Percentiles rank a stretch among this genome's conserved stretches.
These are phyloP conservation scores for Amanita muscaria DNA, from an alignment of 768 basidiomycete genomes.

Conservation along the genomic window DNA sequence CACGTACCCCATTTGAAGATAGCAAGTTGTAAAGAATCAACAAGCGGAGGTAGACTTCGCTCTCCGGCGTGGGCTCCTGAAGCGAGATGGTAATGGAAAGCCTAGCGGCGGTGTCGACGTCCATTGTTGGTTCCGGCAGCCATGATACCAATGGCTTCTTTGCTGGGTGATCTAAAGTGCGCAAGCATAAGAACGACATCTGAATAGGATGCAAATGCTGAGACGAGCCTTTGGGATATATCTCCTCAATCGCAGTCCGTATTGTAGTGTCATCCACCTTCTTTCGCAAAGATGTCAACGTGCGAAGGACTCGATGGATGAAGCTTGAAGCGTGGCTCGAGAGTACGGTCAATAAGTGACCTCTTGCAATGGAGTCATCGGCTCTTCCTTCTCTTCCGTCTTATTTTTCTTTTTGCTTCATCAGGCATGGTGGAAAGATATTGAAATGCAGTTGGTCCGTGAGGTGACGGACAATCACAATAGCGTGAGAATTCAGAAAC, in stretches of 20 bases:
- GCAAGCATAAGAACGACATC: conserved; percentile 4
- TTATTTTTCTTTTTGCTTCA: conserved; percentile 55
- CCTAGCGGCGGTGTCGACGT: conserved; percentile 51
- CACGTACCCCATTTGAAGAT: too few species aligned
- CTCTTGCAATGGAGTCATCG: conserved; percentile 60
- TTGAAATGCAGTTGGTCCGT: too few species aligned
- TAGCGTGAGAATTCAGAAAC: too few species aligned
- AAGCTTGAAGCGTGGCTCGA: conserved; percentile 96
- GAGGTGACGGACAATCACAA: too few species aligned
- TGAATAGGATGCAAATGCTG: not conserved
- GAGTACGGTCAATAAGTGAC: conserved; percentile 75
- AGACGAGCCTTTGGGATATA: conserved; percentile 58
- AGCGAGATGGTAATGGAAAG: conserved; percentile 18
- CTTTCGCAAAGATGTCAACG: conserved; percentile 72
- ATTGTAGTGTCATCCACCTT: conserved; percentile 58
- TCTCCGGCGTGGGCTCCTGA: conserved; percentile 58
- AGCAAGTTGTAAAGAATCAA: conserved; percentile 75
- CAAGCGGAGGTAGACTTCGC: conserved; percentile 87
- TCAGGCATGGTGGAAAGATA: conserved; percentile 43
- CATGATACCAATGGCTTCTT: conserved; percentile 54
- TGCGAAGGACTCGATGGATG: conserved; percentile 79
- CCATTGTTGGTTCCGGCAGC: conserved; percentile 66
- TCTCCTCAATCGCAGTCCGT: conserved; percentile 57
- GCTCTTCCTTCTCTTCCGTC: conserved; percentile 25
- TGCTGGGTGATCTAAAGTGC: conserved; percentile 42